phyloP scores from a whole-genome alignment of 192 early-diverging fungal genomes.

The Obelidium mucronatum region DNA sequence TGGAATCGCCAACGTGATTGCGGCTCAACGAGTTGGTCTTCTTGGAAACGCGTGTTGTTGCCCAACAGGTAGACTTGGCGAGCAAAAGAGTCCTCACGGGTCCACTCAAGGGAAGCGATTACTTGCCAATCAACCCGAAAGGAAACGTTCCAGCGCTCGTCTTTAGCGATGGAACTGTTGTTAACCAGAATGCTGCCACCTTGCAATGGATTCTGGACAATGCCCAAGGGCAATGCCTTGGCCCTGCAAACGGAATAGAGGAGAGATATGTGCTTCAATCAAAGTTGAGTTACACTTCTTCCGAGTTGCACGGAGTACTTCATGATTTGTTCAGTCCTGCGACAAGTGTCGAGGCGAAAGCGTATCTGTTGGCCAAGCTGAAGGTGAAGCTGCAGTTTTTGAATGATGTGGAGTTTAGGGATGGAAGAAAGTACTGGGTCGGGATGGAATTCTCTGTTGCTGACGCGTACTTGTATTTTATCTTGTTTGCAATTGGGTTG shows the following conservation, averaged over 20 bases:
- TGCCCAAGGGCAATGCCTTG: neutral
- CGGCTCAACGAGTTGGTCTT: constrained; percentile 40
- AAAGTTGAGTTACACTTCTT: neutral
- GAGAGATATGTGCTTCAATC: constrained; percentile 16
- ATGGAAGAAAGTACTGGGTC: constrained; percentile 38
- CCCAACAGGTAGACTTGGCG: constrained; percentile 30
- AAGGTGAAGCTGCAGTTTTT: constrained; percentile 1
- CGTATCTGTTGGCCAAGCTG: neutral
- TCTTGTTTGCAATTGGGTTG: constrained; percentile 5
- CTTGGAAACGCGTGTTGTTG: constrained; percentile 26
- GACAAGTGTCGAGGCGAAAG: constrained; percentile 3
- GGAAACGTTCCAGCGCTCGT: constrained; percentile 45
- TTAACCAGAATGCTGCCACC: constrained; percentile 39
- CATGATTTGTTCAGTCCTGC: constrained; percentile 26
- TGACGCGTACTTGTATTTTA: constrained; percentile 41
- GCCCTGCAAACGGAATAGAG: neutral
- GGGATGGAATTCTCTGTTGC: constrained; percentile 42
- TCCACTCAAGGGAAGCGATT: constrained; percentile 25
- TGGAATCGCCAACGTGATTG: constrained; percentile 39
- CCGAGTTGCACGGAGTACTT: neutral
- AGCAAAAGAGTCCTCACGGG: constrained; percentile 38
- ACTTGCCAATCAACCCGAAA: constrained; percentile 44
- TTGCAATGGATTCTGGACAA: constrained; percentile 44
- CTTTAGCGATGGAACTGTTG: constrained; percentile 28
- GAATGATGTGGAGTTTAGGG: constrained; percentile 38